phyloP scores from a whole-genome alignment of 2,329 filamentous ascomycete species.

The Metarhizium album region DNA sequence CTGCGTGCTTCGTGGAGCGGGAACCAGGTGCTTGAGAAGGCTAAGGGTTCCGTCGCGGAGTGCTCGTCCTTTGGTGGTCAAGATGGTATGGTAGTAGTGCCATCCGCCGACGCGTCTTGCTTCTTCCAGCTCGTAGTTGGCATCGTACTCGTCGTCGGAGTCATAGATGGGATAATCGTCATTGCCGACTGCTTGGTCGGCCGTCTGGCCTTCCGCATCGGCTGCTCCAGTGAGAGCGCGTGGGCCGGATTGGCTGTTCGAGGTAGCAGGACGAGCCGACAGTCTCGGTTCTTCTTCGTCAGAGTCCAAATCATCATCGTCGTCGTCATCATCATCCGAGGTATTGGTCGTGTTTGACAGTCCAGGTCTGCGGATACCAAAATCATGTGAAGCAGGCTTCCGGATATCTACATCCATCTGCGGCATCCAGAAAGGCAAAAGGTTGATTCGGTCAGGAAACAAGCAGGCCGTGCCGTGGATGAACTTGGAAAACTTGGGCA shows the following conservation, averaged over 20 bases:
- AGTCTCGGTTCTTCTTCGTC: conserved; percentile 45
- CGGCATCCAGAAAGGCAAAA: conserved; percentile 94
- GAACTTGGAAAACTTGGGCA: conserved; percentile 98
- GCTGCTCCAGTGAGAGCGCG: conserved; percentile 30
- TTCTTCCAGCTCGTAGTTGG: conserved; percentile 65
- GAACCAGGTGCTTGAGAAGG: conserved; percentile 40
- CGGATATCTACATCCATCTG: conserved; percentile 98
- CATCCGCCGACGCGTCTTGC: conserved; percentile 66
- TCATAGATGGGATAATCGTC: conserved; percentile 85
- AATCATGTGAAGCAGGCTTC: conserved; percentile 78
- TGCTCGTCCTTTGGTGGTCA: conserved; percentile 32
- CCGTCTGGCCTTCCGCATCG: conserved; percentile 79
- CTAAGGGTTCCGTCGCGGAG: conserved; percentile 31
- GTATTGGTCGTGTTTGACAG: conserved; percentile 68
- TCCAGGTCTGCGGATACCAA: conserved; percentile 76
- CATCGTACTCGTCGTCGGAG: conserved; percentile 67
- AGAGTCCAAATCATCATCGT: conserved; percentile 60
- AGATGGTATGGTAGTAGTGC: conserved; percentile 57
- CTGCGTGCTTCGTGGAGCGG: conserved; percentile 42
- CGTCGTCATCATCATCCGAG: conserved; percentile 54
- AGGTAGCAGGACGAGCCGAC: conserved; percentile 6
- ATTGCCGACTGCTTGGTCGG: conserved; percentile 44
- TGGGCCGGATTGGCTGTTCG: conserved; percentile 26
- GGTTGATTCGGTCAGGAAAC: conserved; percentile 76
- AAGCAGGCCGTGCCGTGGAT: conserved; percentile 88